Evolutionary conservation across 78 protist species (phyloP), one percentile per base, ranked within the genome.

Genomic region (Planoprotostelium fungivorum): DNA sequence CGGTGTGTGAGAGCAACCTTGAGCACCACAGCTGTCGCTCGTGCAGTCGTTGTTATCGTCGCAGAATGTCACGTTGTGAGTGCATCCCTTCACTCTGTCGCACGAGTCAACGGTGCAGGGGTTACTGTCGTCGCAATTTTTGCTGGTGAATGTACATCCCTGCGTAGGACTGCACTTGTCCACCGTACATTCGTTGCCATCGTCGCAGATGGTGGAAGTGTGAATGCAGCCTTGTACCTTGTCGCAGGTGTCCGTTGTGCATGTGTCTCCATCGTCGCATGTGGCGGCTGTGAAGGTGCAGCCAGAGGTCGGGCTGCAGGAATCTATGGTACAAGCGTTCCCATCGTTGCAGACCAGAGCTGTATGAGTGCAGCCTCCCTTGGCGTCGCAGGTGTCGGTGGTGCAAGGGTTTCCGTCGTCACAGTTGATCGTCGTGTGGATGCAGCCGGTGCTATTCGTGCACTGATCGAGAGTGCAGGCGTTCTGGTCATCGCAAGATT

Each of bases 61-160:
- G 86, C 94, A 91, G 63, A 28, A 29, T n/a, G 85, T 0, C 31
- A 23, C 86, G 5, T 34, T 87, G 37, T 84, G 29, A 0, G 31
- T 31, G 34, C 37, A 34, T 73, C 90, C 88, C 35, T 36, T 85
- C 0, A 1, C 0, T 0, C 23, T 88, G 84, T 38, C 35, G 34
- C 93, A 91, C 16, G 86, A 87, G 35, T 73, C 93, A 28, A 87
- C n/a, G 28, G 90, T 88, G 89, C 94, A 91, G 0, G 73, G 90
- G 86, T 91, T 63, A 0, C 84, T n/a, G 23, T 88, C 90, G 51
- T 91, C 38, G 0, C 38, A 63, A 10, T 16, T 23, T 1, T 88
- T 39, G 84, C 88, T 88, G 0, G 89, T 91, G 88, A 83, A 31
- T 0, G 29, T 34, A 34, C 89, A 87, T 16, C 93, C 93, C 36